Evolutionary conservation across 352 stramenopile species (phyloP), one percentile per base, ranked within the genome.

Genomic region (Phytophthora fragariaefolia): DNA sequence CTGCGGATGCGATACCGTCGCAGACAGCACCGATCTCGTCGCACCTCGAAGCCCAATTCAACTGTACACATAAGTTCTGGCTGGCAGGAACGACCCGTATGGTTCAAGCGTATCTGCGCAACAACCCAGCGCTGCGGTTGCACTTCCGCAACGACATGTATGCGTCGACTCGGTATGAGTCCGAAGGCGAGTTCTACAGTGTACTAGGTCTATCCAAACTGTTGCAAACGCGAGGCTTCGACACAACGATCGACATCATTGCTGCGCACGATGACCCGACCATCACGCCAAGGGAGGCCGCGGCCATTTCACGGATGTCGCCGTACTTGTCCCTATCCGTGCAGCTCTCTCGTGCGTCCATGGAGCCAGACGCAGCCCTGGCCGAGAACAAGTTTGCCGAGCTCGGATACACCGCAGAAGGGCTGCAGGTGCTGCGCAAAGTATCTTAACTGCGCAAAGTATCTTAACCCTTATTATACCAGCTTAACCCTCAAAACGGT

Each of bases 81-180:
- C 28, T 90, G n/a, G 53, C 64, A 0, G 77, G 80, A 0, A 79
- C 75, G 5, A 59, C 59, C 0, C 12, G 30, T 0, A 71, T 74
- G 63, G 59, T 91, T 17, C 66, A 74, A 17, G 32, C 60, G 0
- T 78, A 83, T 53, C 28, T 90, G 12, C 58, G 56, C 10, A 68
- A 55, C 32, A 79, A 89, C 24, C 60, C 73, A 3, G 24, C 22
- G 2, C 13, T 90, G 7, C 36, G 49, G 6, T 60, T 92, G 20
- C 59, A 86, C 13, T 64, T 92, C 15, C 71, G 83, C n/a, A 92
- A 92, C 38, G 83, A 92, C 53, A 81, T 92, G 64, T 92, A 90
- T 62, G 74, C 81, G 22, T 92, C 83, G 8, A 92, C 83, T 0
- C 70, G 83, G 20, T 75, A 61, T 9, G 67, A 66, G 30, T 69